phyloP scores from a whole-genome alignment of 129 eudicot genomes.

The Escallonia herrerae region DNA sequence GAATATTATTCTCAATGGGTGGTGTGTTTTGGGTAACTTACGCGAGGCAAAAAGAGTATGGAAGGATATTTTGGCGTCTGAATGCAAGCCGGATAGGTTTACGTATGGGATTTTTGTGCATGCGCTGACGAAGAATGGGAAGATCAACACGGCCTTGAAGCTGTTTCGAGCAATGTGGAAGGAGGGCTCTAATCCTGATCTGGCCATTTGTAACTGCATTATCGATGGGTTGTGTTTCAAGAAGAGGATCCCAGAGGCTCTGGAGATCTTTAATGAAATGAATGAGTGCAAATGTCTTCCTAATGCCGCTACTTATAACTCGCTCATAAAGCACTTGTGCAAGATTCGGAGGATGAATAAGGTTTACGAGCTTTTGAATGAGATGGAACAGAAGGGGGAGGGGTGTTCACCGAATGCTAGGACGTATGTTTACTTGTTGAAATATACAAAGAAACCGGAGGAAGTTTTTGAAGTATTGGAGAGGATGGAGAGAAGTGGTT shows the following conservation, averaged over 20 bases:
- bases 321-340: conserved; percentile 67
- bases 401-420: conserved; percentile 50
- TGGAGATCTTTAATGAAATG: conserved; percentile 56
- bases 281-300: conserved; percentile 47
- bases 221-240: conserved; percentile 89
- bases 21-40: conserved; percentile 74
- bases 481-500: conserved; percentile 55
- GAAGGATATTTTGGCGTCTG: conserved; percentile 58
- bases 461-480: conserved; percentile 49
- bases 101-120: conserved; percentile 75
- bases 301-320: conserved; percentile 61
- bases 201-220: conserved; percentile 58
- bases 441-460: conserved; percentile 35
- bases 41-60: conserved; percentile 76
- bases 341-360: conserved; percentile 72
- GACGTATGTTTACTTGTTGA: conserved; percentile 62
- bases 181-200: conserved; percentile 69
- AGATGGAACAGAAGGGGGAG: conserved; percentile 64
- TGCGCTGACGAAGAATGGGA: conserved; percentile 60
- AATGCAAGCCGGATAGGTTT: conserved; percentile 50
- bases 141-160: conserved; percentile 56
- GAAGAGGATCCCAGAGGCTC: conserved; percentile 78
- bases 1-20: conserved; percentile 79
- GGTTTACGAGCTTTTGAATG: conserved; percentile 54
- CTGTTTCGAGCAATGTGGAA: conserved; percentile 75